These are phyloP conservation scores for Porpolomopsis calyptriformis DNA, from an alignment of 768 basidiomycete genomes.

Conservation along the genomic window DNA sequence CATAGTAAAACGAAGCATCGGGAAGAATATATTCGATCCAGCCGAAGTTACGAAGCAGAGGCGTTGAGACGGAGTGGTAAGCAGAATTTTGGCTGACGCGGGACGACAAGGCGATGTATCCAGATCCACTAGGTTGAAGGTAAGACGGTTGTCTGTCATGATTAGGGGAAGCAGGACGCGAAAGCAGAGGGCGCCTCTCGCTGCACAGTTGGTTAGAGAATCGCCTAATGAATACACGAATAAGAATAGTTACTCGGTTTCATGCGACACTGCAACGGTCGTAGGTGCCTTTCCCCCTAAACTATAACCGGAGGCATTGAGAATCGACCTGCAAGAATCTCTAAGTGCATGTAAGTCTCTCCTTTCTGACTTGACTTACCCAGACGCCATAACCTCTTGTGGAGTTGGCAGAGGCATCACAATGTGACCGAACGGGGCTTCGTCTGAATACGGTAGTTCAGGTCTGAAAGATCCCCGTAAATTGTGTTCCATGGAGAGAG, in stretches of 20 bases:
- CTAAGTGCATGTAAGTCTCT: slow-evolving; percentile 3
- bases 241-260: slow-evolving; percentile 21
- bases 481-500: slow-evolving; percentile 10
- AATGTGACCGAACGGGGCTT: neutral
- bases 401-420: slow-evolving; percentile 34
- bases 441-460: slow-evolving; percentile 1
- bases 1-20: slow-evolving; percentile 60
- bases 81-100: slow-evolving; percentile 13
- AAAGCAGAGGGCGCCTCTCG: slow-evolving; percentile 45
- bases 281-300: slow-evolving; percentile 8
- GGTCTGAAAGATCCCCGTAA: neutral
- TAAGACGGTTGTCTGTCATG: slow-evolving; percentile 14
- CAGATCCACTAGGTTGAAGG: slow-evolving; percentile 16
- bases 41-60: slow-evolving; percentile 44
- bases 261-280: too few relatives aligned
- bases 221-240: neutral
- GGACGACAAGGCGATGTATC: slow-evolving; percentile 16
- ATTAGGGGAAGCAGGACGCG: slow-evolving; percentile 22
- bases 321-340: slow-evolving; percentile 13
- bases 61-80: slow-evolving; percentile 18
- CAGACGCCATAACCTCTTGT: slow-evolving; percentile 27
- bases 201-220: slow-evolving; percentile 19
- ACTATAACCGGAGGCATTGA: slow-evolving; percentile 15
- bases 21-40: slow-evolving; percentile 75
- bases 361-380: slow-evolving; percentile 15